Conservation (phyloP, 116 monocot species). For the Dioscorea cayenensis region DNA sequence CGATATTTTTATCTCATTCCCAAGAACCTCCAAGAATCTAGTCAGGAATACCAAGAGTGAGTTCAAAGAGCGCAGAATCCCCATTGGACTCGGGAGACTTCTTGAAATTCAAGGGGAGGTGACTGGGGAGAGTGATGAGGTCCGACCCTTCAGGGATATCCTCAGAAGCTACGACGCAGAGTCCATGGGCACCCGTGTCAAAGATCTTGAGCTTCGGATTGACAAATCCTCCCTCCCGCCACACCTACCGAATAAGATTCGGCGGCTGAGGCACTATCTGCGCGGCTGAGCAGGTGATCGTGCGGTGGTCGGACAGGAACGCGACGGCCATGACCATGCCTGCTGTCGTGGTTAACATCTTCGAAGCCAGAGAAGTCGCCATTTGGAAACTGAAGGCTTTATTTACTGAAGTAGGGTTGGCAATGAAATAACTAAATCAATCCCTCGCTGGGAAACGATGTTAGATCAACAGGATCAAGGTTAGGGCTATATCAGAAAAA, state of each 20-base stretch:
- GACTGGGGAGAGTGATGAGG: conserved; percentile 66
- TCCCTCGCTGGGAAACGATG: too few relatives aligned
- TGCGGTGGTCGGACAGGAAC: conserved; percentile 34
- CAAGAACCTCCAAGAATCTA: too few relatives aligned
- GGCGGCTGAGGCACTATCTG: conserved; percentile 55
- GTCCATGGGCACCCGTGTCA: conserved; percentile 31
- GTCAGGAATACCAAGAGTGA: conserved; percentile 44
- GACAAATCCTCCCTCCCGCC: conserved; percentile 81
- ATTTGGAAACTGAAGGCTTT: background rate
- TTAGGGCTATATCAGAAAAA: too few relatives aligned
- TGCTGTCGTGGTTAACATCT: background rate
- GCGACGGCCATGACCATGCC: background rate
- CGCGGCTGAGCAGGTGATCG: conserved; percentile 35
- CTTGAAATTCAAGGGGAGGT: conserved; percentile 56
- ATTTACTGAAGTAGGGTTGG: too few relatives aligned
- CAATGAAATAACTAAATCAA: too few relatives aligned
- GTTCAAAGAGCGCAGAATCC: conserved; percentile 28
- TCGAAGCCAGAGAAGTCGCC: background rate
- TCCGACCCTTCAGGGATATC: conserved; percentile 51
- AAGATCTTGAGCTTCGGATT: conserved; percentile 60
- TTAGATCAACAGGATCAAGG: too few relatives aligned
- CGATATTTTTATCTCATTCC: too few relatives aligned
- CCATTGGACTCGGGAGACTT: conserved; percentile 22
- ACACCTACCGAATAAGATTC: conserved; percentile 78
- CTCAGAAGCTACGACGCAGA: conserved; percentile 41